A percentile compares a stretch with the other conserved stretches of the same genome.
phyloP scores from a whole-genome alignment of 2,329 filamentous ascomycete species.

The Fusarium avenaceum region DNA sequence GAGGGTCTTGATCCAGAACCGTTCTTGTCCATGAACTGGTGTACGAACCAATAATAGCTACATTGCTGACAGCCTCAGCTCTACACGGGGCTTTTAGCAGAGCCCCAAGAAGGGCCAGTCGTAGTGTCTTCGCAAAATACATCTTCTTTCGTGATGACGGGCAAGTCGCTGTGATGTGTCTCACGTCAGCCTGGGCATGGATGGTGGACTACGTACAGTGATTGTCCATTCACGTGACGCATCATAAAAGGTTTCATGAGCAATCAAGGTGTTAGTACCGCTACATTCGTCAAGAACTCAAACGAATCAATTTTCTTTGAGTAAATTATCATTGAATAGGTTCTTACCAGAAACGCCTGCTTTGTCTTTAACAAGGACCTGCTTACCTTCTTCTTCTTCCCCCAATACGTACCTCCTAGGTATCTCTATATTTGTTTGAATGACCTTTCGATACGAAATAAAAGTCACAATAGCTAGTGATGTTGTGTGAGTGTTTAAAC shows the following conservation, averaged over 20 bases:
- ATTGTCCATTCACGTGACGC: constrained; percentile 21
- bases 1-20: not conserved
- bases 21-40: not conserved
- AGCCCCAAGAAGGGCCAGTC: constrained; percentile 38
- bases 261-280: not conserved
- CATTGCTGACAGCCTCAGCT: constrained; percentile 49
- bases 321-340: not conserved
- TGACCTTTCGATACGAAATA: not conserved
- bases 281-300: not conserved
- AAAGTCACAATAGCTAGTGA: not conserved
- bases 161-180: not conserved
- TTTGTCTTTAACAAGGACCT: not conserved
- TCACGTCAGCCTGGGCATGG: constrained; percentile 1
- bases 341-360: not conserved
- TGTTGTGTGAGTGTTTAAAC: not conserved
- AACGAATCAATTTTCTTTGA: not conserved
- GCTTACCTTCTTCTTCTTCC: not conserved
- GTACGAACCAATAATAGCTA: constrained; percentile 56
- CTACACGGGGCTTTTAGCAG: constrained; percentile 27
- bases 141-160: constrained; percentile 24
- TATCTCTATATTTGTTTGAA: not conserved
- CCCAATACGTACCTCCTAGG: too few relatives aligned
- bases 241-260: not conserved
- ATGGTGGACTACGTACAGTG: not conserved
- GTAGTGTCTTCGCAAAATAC: constrained; percentile 27